Evolutionary conservation across 75 land plant species (phyloP), one percentile per base, ranked within the genome.

Genomic region (Picea glauca): DNA sequence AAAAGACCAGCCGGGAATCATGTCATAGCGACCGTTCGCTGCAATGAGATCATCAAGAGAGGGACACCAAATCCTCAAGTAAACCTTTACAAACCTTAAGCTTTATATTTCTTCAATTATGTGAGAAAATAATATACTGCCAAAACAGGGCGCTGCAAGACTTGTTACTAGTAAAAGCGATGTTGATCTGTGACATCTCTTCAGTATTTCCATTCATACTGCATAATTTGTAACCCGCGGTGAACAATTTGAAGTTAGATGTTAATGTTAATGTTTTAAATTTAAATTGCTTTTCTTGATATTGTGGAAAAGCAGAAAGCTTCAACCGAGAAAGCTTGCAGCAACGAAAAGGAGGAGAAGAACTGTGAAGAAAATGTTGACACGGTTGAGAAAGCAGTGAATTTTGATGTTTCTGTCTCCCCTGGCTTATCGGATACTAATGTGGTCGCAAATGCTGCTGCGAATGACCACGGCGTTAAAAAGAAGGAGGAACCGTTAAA

Each of bases 201-300:
- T 3, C 7, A 66, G 40, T 17, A 38, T 30, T 32, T 66, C 1
- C 1, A 15, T 66, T 33, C 7, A 33, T 66, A 5, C 35, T 66
- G 43, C 7, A 33, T 66, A 15, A 38, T 14, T 33, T 6, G 18
- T 66, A 33, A 35, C 32, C 35, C 32, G 5, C 12, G 70, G 56
- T 1, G 15, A 33, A 33, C 32, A 32, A 18, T 33, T 33, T 14
- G 40, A 33, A 32, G 20, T 66, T 35, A 32, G 5, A 1, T 32
- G 31, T 17, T 66, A 32, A 7, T 21, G 17, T 1, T 17, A 32
- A 7, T 21, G 17, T 1, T 17, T 23, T 15, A 66, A 3, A 33
- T 66, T 65, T 33, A 66, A 66, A 66, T 33, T 66, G 2, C 20
- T 66, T 66, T 66, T 33, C 70, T 32, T 66, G n/a, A 66, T 32